phyloP scores from a whole-genome alignment of 805 yeast species.

The Yueomyces sinensis region DNA sequence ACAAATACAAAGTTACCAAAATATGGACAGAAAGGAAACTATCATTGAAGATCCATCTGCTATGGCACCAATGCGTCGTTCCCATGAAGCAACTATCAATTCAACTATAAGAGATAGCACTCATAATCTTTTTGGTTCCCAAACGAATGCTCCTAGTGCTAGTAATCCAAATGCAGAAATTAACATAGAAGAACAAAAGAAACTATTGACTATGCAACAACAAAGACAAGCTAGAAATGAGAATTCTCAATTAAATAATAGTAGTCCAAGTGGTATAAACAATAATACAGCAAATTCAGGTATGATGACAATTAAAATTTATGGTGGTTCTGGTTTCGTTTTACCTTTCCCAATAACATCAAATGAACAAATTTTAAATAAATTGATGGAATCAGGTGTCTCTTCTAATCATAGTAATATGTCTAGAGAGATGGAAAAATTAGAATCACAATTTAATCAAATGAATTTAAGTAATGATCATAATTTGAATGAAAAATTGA shows the following conservation, averaged over 20 bases:
- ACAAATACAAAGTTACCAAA: no score
- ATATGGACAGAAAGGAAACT: background rate
- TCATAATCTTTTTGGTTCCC: background rate
- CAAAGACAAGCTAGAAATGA: background rate
- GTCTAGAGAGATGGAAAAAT: slow-evolving; percentile 8
- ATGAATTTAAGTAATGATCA: slow-evolving; percentile 10
- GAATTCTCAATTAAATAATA: background rate
- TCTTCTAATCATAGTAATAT: slow-evolving; percentile 7
- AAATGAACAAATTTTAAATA: slow-evolving; percentile 44
- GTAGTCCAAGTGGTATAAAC: background rate
- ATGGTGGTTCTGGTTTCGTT: slow-evolving; percentile 48
- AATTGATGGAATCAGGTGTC: slow-evolving; percentile 43
- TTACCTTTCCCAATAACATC: slow-evolving; percentile 59
- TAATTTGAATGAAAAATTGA: slow-evolving; percentile 19
- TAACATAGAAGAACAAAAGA: background rate
- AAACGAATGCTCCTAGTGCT: background rate
- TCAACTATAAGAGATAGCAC: background rate
- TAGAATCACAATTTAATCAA: slow-evolving; percentile 10
- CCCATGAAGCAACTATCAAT: background rate
- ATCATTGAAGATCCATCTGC: background rate
- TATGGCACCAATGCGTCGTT: background rate
- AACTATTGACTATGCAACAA: background rate
- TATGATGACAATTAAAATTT: slow-evolving; percentile 61
- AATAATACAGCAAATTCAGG: slow-evolving; percentile 38
- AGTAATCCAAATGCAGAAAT: background rate